Evolutionary conservation across 129 eudicot species (phyloP).

Genomic region (Lonicera japonica): DNA sequence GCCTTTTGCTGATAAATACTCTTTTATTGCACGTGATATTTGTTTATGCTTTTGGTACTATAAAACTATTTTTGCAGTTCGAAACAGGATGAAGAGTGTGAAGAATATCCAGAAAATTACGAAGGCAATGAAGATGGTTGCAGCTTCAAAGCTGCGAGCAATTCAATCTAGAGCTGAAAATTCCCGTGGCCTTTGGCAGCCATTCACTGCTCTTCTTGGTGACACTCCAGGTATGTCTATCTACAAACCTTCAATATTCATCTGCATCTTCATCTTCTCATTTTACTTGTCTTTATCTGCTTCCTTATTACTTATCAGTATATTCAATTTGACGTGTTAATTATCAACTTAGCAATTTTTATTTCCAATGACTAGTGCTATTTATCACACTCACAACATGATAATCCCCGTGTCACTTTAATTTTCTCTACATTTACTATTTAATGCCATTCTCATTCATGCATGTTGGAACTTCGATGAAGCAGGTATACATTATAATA

Average conservation of each 20-base stretch:
- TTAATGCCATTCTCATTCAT: too few species aligned
- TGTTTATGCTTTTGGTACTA: slow-evolving; percentile 6
- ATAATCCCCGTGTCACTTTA: too few species aligned
- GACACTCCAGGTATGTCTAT: slow-evolving; percentile 70
- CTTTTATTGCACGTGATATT: not conserved
- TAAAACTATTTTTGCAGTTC: slow-evolving; percentile 39
- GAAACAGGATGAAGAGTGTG: slow-evolving; percentile 96
- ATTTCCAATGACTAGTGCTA: too few species aligned
- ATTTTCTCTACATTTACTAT: too few species aligned
- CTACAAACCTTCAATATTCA: not conserved
- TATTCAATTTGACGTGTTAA: too few species aligned
- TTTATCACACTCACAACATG: too few species aligned
- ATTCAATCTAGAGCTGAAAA: slow-evolving; percentile 89
- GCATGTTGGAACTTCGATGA: too few species aligned
- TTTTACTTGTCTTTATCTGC: not conserved
- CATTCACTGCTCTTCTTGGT: slow-evolving; percentile 94
- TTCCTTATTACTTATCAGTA: too few species aligned
- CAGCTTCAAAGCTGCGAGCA: slow-evolving; percentile 97
- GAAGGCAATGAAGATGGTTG: slow-evolving; percentile 99
- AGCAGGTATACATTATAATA: too few species aligned
- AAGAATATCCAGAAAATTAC: slow-evolving; percentile 94
- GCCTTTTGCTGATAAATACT: not conserved
- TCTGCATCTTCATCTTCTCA: not conserved
- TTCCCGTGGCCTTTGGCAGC: slow-evolving; percentile 36
- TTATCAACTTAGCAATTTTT: too few species aligned